Conservation (phyloP, 2,329 filamentous ascomycete species). For the Clathrospora elynae region DNA sequence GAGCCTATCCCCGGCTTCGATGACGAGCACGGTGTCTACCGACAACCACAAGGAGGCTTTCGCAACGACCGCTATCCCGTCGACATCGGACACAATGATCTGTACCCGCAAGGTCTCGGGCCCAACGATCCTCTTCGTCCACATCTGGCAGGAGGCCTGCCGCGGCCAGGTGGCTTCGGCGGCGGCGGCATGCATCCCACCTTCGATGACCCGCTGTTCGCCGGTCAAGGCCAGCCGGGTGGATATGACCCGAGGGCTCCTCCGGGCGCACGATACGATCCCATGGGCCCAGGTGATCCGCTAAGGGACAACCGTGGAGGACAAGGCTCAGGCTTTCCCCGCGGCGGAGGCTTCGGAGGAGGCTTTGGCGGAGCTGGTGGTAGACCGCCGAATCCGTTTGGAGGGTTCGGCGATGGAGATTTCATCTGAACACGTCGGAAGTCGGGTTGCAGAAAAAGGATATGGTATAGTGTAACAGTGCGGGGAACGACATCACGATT, state of each 20-base stretch:
- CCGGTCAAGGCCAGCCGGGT: constrained; percentile 57
- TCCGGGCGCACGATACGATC: constrained; percentile 90
- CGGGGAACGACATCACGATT: constrained; percentile 2
- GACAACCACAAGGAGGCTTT: constrained; percentile 62
- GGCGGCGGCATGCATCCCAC: constrained; percentile 94
- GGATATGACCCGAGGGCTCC: constrained; percentile 74
- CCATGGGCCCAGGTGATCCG: constrained; percentile 63
- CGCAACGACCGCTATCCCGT: constrained; percentile 61
- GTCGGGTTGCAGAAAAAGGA: neutral
- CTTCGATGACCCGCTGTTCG: constrained; percentile 87
- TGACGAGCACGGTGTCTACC: constrained; percentile 84
- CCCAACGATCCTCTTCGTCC: constrained; percentile 80
- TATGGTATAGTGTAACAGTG: neutral
- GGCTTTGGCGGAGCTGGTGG: constrained; percentile 52
- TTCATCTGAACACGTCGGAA: constrained; percentile 54
- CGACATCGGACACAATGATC: constrained; percentile 81
- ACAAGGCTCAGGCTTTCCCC: constrained; percentile 40
- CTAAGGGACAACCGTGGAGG: constrained; percentile 46
- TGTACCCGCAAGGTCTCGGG: constrained; percentile 84
- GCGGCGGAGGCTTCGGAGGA: constrained; percentile 54
- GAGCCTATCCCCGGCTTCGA: constrained; percentile 91
- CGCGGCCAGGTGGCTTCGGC: constrained; percentile 62
- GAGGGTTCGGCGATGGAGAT: constrained; percentile 64
- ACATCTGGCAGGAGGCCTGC: constrained; percentile 65
- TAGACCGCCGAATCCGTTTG: constrained; percentile 62